Evolutionary conservation across 2,329 filamentous ascomycete species (phyloP).

Genomic region (Endoconidiophora polonica): DNA sequence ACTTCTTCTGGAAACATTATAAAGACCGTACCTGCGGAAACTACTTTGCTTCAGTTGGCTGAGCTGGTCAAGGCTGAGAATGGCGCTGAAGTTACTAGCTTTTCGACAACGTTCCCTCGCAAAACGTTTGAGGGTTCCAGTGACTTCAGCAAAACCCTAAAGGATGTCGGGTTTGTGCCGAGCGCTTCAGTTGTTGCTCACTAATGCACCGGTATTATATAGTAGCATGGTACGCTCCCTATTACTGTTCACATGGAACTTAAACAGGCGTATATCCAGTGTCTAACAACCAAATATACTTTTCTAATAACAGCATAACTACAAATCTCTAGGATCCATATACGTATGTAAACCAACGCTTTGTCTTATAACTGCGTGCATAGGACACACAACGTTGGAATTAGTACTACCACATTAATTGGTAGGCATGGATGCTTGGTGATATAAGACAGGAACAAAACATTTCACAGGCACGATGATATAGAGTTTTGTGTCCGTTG

Average conservation of each 20-base stretch:
- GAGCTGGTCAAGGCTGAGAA: slow-evolving; percentile 56
- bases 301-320: too few species aligned
- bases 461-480: not conserved
- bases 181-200: slow-evolving; percentile 53
- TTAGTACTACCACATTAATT: too few species aligned
- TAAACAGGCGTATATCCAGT: too few species aligned
- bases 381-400: too few species aligned
- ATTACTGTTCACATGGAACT: too few species aligned
- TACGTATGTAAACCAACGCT: too few species aligned
- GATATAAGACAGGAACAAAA: not conserved
- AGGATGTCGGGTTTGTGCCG: slow-evolving; percentile 79
- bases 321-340: too few species aligned
- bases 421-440: too few species aligned
- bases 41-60: slow-evolving; percentile 83
- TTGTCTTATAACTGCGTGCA: too few species aligned
- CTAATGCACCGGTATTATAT: too few species aligned
- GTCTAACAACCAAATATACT: too few species aligned
- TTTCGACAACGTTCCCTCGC: slow-evolving; percentile 72
- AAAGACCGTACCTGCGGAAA: slow-evolving; percentile 79
- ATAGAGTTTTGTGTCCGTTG: slow-evolving; percentile 3
- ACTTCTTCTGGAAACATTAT: slow-evolving; percentile 56
- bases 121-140: slow-evolving; percentile 54
- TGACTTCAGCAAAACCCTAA: slow-evolving; percentile 80
- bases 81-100: slow-evolving; percentile 53
- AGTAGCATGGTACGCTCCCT: too few species aligned